phyloP scores from a whole-genome alignment of 495 filamentous ascomycete species.

The Emericellopsis terricola region DNA sequence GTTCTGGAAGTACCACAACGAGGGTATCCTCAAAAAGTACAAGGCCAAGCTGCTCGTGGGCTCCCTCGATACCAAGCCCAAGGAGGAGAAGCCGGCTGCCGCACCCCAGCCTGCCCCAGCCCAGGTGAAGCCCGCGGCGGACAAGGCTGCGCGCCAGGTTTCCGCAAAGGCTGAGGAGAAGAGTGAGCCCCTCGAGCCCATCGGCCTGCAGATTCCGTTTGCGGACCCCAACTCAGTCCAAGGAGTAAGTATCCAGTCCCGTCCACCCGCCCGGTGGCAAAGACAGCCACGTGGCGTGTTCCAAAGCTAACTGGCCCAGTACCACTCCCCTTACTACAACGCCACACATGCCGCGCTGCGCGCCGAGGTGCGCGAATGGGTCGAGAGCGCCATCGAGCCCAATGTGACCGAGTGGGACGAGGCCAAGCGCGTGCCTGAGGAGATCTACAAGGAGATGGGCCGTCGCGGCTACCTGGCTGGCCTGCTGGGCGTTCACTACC shows the following conservation, averaged over 20 bases:
- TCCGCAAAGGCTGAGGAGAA: conserved; percentile 31
- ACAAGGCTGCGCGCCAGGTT: conserved; percentile 23
- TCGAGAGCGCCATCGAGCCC: conserved; percentile 78
- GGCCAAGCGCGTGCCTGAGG: conserved; percentile 65
- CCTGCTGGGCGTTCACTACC: conserved; percentile 68
- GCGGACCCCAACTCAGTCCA: conserved; percentile 94
- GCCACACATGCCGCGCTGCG: conserved; percentile 80
- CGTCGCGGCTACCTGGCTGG: conserved; percentile 83
- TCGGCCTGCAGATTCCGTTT: conserved; percentile 75
- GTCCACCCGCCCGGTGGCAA: not conserved
- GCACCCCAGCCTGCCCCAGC: conserved; percentile 32
- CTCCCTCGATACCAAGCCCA: conserved; percentile 74
- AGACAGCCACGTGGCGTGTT: not conserved
- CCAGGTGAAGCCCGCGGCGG: conserved; percentile 32
- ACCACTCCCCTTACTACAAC: conserved; percentile 93
- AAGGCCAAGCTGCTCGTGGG: conserved; percentile 74
- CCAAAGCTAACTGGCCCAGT: conserved; percentile 29
- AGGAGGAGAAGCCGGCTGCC: conserved; percentile 33
- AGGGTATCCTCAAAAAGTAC: conserved; percentile 88
- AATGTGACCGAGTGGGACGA: conserved; percentile 94
- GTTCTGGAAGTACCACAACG: conserved; percentile 99
- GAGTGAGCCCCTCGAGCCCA: conserved; percentile 62
- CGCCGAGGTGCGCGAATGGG: conserved; percentile 78
- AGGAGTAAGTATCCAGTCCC: conserved; percentile 65
- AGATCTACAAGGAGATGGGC: conserved; percentile 92